A percentile compares a stretch with the other conserved stretches of the same genome.
phyloP scores from a whole-genome alignment of 345 rosid genomes.

The Gossypium arboreum region DNA sequence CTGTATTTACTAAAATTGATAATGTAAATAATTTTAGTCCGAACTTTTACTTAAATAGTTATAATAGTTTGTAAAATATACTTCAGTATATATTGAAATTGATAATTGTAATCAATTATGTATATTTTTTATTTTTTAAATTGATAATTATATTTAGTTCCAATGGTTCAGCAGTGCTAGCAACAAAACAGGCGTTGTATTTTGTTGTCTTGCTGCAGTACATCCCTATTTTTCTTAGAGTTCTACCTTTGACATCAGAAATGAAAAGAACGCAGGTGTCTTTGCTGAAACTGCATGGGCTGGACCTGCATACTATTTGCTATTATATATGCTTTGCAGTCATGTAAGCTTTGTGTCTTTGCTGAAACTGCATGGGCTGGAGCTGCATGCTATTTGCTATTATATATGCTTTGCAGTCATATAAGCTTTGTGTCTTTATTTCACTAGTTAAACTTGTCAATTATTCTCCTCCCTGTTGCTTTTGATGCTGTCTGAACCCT shows the following conservation, averaged over 20 bases:
- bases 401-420: conserved; percentile 98
- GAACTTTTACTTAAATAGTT: too few relatives aligned
- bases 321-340: too few relatives aligned
- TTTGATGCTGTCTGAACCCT: conserved; percentile 9
- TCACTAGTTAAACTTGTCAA: not conserved
- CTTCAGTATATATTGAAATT: too few relatives aligned
- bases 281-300: conserved; percentile 98
- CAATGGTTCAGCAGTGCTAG: conserved; percentile 63
- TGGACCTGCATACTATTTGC: conserved; percentile 84
- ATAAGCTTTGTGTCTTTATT: conserved; percentile 40
- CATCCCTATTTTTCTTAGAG: conserved; percentile 46
- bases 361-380: conserved; percentile 99
- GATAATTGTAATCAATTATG: too few relatives aligned
- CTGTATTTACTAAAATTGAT: too few relatives aligned
- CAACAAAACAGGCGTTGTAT: conserved; percentile 71
- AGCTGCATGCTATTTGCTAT: conserved; percentile 84
- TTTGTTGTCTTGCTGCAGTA: conserved; percentile 65
- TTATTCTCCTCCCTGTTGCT: conserved; percentile 1
- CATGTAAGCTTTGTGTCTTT: conserved; percentile 41
- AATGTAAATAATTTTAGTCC: too few relatives aligned
- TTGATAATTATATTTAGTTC: conserved; percentile 4
- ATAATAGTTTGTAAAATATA: too few relatives aligned
- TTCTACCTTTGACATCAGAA: conserved; percentile 74
- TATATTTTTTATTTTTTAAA: too few relatives aligned
- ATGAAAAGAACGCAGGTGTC: conserved; percentile 91